phyloP scores from a whole-genome alignment of 805 yeast species.

The Aciculoconidium aculeatum region DNA sequence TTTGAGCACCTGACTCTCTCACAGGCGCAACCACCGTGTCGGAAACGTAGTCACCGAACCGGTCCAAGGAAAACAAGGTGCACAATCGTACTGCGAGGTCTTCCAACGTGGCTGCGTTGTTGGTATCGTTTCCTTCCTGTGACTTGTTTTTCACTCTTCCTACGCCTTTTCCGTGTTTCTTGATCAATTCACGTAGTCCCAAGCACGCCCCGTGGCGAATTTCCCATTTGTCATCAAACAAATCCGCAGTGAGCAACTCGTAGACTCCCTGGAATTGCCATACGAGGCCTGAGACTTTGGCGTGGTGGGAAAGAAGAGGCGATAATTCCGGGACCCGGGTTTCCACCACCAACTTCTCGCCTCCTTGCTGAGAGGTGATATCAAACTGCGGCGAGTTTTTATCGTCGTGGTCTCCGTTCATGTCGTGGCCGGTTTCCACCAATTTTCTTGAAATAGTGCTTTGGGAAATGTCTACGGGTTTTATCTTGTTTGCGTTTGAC shows the following conservation, averaged over 20 bases:
- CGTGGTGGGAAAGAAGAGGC: constrained; percentile 64
- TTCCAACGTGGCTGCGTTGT: constrained; percentile 70
- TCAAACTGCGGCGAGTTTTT: constrained; percentile 38
- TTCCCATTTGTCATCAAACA: constrained; percentile 89
- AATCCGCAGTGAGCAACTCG: constrained; percentile 70
- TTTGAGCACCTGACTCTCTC: constrained; percentile 93
- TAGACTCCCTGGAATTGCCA: constrained; percentile 96
- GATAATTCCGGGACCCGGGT: constrained; percentile 60
- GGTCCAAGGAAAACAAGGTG: constrained; percentile 82
- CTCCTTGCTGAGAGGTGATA: constrained; percentile 74
- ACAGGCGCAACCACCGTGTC: constrained; percentile 99
- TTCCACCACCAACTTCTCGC: constrained; percentile 80
- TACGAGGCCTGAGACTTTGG: constrained; percentile 64
- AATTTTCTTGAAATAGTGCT: constrained; percentile 58
- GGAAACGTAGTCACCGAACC: constrained; percentile 95
- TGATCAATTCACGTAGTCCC: constrained; percentile 81
- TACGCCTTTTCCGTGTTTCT: constrained; percentile 77
- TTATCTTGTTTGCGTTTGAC: constrained; percentile 36
- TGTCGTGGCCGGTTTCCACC: constrained; percentile 36
- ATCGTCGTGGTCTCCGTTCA: constrained; percentile 7
- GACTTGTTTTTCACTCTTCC: constrained; percentile 71
- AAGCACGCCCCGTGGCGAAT: constrained; percentile 92
- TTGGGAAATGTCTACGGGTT: constrained; percentile 64
- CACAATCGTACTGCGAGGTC: constrained; percentile 82
- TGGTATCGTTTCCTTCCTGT: constrained; percentile 52